Percentiles rank a stretch among this genome's conserved stretches.
phyloP scores from a whole-genome alignment of 257 asterid species.

The Solanum lycopersicoides region DNA sequence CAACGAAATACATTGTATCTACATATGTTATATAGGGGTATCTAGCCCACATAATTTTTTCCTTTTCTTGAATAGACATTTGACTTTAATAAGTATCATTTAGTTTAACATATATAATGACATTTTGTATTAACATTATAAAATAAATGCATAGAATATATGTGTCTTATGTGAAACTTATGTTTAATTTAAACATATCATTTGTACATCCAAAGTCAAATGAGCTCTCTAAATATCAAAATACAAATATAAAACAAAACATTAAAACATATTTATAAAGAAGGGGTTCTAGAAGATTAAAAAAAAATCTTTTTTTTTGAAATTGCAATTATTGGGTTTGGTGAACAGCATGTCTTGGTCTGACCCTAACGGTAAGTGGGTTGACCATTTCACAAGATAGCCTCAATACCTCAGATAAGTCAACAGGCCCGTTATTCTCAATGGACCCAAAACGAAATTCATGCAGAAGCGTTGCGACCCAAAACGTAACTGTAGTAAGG shows the following conservation, averaged over 20 bases:
- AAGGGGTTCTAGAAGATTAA: not conserved
- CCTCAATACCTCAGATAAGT: slow-evolving; percentile 40
- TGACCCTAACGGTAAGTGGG: slow-evolving; percentile 41
- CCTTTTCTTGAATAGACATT: not conserved
- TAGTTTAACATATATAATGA: not conserved
- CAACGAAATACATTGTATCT: not conserved
- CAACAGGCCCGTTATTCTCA: slow-evolving; percentile 5
- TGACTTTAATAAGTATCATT: not conserved
- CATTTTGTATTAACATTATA: not conserved
- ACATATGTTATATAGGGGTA: not conserved
- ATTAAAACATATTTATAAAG: not conserved
- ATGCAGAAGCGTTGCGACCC: slow-evolving; percentile 65
- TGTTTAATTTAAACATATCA: not conserved
- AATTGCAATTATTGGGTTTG: not conserved
- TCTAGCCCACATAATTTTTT: not conserved
- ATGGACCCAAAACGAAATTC: slow-evolving; percentile 23
- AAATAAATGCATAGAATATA: not conserved
- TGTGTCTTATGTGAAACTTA: not conserved
- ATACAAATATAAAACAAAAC: not conserved
- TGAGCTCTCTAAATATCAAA: not conserved
- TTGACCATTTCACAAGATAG: slow-evolving; percentile 69
- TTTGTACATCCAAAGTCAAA: not conserved
- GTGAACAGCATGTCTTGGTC: slow-evolving; percentile 16
- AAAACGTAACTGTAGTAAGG: slow-evolving; percentile 45
- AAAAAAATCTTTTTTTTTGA: not conserved